Base-by-base conservation (phyloP, 2,329 filamentous ascomycete genomes). In the Fusarium sp. region DNA sequence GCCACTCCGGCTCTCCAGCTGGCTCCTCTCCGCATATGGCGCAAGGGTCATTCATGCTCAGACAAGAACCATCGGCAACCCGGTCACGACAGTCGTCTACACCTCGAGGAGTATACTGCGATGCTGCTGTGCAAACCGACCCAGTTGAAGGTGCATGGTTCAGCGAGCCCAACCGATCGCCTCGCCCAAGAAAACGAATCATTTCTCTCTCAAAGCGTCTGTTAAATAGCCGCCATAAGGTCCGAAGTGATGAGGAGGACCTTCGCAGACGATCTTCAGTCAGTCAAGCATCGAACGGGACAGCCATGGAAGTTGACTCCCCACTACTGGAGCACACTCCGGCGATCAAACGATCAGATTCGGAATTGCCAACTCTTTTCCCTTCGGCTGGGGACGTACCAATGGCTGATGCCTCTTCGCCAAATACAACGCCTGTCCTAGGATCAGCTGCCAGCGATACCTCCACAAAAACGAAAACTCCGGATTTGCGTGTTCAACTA, bases 61-160 rank as follows among this genome's bases (percentile, higher is more conserved):
- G 70, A n/a, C 76, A 72, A 6, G 75, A 75, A 4, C 80, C 80
- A 4, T 54, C 64, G 21, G 36, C 53, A 14, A 50, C 59, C 14
- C 71, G 61, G 9, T 82, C 82, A 3, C 79, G 82, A 8, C 81
- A 78, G 43, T 72, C 77, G 6, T 84, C 84, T 2, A 74, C 76
- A 2, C 79, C 81, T 5, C 78, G 79, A 13, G 75, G 80, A 8
- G 79, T 80, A 17, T 89, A 89, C 67, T 78, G 83, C 51, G 84
- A 89, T 70, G 84, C 79, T 11, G 76, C 79, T 7, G 82, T 86
- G 3, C 87, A 89, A 70, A 89, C 87, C 1, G 87, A 88, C 31
- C 81, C 83, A 0, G 84, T 86, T 1, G 80, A 83, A 33, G 85
- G 84, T 15, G 84, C 84, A 60, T 88, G 85, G 85, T 87, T 84